Base-by-base conservation (phyloP, 352 stramenopile species). In the Vaucheria bursata region DNA sequence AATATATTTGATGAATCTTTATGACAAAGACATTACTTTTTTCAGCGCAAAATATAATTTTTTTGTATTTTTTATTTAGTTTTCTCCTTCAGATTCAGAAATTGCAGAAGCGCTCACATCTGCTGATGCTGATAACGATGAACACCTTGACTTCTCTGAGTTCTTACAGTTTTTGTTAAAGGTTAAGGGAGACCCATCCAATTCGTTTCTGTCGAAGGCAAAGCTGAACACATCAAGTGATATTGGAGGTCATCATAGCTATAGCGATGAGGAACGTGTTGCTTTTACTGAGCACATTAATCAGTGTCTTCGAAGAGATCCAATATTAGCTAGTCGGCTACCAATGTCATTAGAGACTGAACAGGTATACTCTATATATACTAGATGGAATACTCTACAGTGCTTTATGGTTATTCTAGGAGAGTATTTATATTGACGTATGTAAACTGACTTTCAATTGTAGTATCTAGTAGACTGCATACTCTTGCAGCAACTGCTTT, bases 271-370 rank as follows among this genome's bases (percentile, higher is more conserved):
- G 77, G 92, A 97, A 70, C 93, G 89, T 0, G 85, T 87, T 40
- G 85, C 84, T 8, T 97, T 97, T 79, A 93, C 91, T 1, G 87
- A 95, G 85, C 91, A 96, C 79, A 93, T 97, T 79, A 97, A 96
- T 85, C 93, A 94, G 77, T 89, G 85, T 33, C 75, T 97, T 49
- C 75, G 85, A 1, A 68, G 86, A 5, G 91, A 95, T 71, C 80
- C 84, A 37, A 1, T 45, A 29, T 29, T 72, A 2, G 65, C 29
- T 36, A 2, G 29, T 29, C 12, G 65, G 65, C 31, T 72, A 35
- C 65, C 65, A 31, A 72, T 72, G 65, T 2, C 1, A 2, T 29
- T 7, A 2, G 65, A 72, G 65, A 50, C 65, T 39, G 65, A 72
- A 35, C 65, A 72, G 65, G 65, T 72, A 6, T 37, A 2, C 34